These are phyloP conservation scores for Agrostemma githago DNA, from an alignment of 148 eudicot species.

Conservation along the genomic window DNA sequence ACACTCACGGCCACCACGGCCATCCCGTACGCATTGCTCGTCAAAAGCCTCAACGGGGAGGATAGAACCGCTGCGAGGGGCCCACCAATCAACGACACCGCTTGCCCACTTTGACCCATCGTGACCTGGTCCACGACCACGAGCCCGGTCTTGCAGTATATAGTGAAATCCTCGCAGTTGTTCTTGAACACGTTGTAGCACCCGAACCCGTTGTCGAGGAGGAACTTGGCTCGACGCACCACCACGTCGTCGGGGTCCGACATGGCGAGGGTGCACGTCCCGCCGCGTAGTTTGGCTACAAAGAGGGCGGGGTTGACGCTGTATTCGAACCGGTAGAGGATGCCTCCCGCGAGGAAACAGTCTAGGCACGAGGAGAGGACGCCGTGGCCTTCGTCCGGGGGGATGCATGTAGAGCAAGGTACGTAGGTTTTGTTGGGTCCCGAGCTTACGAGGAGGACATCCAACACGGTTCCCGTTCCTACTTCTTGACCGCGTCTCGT, in stretches of 20 bases:
- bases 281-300: constrained; percentile 72
- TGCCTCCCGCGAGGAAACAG: constrained; percentile 72
- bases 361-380: constrained; percentile 65
- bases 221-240: constrained; percentile 56
- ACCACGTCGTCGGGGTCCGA: constrained; percentile 52
- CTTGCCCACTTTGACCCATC: constrained; percentile 71
- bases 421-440: constrained; percentile 45
- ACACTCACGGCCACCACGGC: constrained; percentile 59
- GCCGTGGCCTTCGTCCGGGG: constrained; percentile 50
- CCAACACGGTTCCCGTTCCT: constrained; percentile 76
- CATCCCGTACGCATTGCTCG: constrained; percentile 61
- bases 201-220: constrained; percentile 66
- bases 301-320: constrained; percentile 54
- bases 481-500: constrained; percentile 88
- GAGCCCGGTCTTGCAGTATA: constrained; percentile 80
- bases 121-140: constrained; percentile 49
- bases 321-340: constrained; percentile 69
- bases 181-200: constrained; percentile 68
- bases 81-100: constrained; percentile 63
- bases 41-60: constrained; percentile 50
- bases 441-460: constrained; percentile 66
- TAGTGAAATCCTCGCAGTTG: constrained; percentile 77
- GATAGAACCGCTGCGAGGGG: constrained; percentile 69
- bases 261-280: constrained; percentile 74
- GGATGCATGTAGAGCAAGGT: constrained; percentile 64